A percentile compares a stretch with the other conserved stretches of the same genome.
These are phyloP conservation scores for Atractiella rhizophila DNA, from an alignment of 768 basidiomycete genomes.

Conservation along the genomic window DNA sequence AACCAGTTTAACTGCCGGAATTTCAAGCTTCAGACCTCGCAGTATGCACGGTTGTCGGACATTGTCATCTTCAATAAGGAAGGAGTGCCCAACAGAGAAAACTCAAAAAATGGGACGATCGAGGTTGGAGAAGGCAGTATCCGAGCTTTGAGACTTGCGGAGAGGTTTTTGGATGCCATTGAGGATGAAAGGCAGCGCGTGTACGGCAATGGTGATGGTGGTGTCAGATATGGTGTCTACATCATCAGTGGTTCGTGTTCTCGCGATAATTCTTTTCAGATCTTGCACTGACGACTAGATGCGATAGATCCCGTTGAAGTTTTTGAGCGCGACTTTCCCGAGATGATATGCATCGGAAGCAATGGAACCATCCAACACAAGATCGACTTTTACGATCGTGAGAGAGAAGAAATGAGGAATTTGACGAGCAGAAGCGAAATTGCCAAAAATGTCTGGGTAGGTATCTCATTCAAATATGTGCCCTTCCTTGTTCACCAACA, in stretches of 20 bases:
- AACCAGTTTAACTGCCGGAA: slow-evolving; percentile 29
- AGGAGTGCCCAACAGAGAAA: slow-evolving; percentile 37
- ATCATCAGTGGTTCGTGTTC: slow-evolving; percentile 32
- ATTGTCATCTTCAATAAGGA: slow-evolving; percentile 55
- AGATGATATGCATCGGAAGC: slow-evolving; percentile 21
- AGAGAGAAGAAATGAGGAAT: slow-evolving; percentile 72
- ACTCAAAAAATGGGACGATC: slow-evolving; percentile 39
- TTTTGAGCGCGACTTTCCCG: slow-evolving; percentile 20
- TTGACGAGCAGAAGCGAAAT: slow-evolving; percentile 63
- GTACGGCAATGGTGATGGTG: neutral
- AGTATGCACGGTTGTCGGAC: slow-evolving; percentile 69
- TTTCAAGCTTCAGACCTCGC: slow-evolving; percentile 68
- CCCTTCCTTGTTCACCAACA: neutral
- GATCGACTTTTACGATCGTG: slow-evolving; percentile 54
- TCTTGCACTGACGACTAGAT: neutral
- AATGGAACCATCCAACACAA: slow-evolving; percentile 15
- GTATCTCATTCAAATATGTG: neutral
- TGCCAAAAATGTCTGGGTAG: slow-evolving; percentile 20
- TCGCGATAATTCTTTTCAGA: neutral
- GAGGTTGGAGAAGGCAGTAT: slow-evolving; percentile 32
- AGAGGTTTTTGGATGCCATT: slow-evolving; percentile 9
- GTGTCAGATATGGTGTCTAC: slow-evolving; percentile 41
- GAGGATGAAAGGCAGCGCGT: slow-evolving; percentile 6
- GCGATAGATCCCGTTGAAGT: slow-evolving; percentile 20
- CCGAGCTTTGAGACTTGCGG: slow-evolving; percentile 10